Evolutionary conservation across 495 filamentous ascomycete genomes (phyloP), one percentile per base, ranked within the genome.

Genomic region (Penicillium waksmanii): DNA sequence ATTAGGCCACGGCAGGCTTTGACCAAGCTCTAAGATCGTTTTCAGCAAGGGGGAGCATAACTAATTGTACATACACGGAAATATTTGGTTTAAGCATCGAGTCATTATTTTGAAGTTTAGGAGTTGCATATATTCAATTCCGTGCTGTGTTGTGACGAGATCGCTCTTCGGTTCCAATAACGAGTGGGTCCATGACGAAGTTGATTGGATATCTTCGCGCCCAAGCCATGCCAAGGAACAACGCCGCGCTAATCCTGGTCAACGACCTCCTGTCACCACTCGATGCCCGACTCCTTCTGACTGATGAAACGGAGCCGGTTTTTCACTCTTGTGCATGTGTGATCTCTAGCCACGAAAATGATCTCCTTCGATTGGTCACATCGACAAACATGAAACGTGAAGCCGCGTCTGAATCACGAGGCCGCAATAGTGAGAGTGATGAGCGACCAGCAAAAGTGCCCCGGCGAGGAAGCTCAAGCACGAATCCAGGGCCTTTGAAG

Each of bases 331-430:
- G 35, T 38, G 35, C 35, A 38, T 38, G 35, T 15, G 35, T 38
- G 35, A 38, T 38, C 35, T 38, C 35, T 11, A 38, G 35, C 35
- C 48, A 51, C 8, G 31, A 21, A 31, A 53, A 53, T 53, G 51
- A 53, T 15, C 34, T 42, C 23, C 19, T 40, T 53, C 5, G 15
- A 36, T 53, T 36, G 35, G 51, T 35, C n/a, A 21, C 17, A 5
- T 42, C 51, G 18, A 36, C 31, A 53, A 15, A 38, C n/a, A 55
- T 55, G 38, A 55, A 55, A 55, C 52, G 52, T 40, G 52, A 55
- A 55, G 38, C 52, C 27, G 17, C 36, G 18, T 44, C 52, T 44
- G 52, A 55, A 13, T 31, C 35, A 46, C 52, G 18, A 43, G 18
- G 52, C 52, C 46, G 52, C 27, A 55, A 27, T 17, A 46, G 35